Conservation (phyloP, 441 rosid genomes). For the Raphanus hybrid region DNA sequence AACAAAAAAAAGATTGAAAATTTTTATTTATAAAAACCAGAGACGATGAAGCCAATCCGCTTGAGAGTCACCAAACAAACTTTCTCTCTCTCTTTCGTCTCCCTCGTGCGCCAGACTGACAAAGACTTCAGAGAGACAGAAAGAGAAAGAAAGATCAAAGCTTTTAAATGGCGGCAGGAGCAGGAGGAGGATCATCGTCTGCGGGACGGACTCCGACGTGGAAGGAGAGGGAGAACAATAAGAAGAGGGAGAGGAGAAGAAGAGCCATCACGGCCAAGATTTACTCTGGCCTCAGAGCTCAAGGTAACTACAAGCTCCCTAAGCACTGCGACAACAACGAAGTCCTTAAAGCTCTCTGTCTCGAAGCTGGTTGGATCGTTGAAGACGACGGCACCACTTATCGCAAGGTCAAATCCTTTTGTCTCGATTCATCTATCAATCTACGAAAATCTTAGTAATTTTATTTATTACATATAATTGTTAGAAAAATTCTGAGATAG, state of each 20-base stretch:
- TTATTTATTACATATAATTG: not conserved
- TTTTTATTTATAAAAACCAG: conserved; percentile 15
- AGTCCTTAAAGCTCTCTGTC: conserved; percentile 78
- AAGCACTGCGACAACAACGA: conserved; percentile 84
- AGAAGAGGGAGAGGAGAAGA: conserved; percentile 74
- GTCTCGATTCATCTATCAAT: not conserved
- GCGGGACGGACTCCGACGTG: conserved; percentile 72
- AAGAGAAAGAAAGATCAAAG: not conserved
- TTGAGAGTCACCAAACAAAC: conserved; percentile 22
- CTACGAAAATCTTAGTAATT: not conserved
- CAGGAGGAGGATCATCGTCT: conserved; percentile 42
- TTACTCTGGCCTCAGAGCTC: conserved; percentile 69
- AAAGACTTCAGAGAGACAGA: conserved; percentile 14
- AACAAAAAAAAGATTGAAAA: not conserved
- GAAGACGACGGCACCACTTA: conserved; percentile 84
- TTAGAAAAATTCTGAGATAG: not conserved
- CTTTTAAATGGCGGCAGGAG: conserved; percentile 48
- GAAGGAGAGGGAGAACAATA: conserved; percentile 79
- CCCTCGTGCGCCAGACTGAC: conserved; percentile 41
- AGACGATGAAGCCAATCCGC: conserved; percentile 35
- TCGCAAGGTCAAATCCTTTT: conserved; percentile 48
- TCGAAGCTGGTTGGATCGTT: conserved; percentile 78
- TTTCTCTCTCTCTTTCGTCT: conserved; percentile 3
- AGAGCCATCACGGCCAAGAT: conserved; percentile 86
- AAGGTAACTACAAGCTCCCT: conserved; percentile 75